phyloP scores from a whole-genome alignment of 768 basidiomycete species.

The Hygrophoropsis aurantiaca region DNA sequence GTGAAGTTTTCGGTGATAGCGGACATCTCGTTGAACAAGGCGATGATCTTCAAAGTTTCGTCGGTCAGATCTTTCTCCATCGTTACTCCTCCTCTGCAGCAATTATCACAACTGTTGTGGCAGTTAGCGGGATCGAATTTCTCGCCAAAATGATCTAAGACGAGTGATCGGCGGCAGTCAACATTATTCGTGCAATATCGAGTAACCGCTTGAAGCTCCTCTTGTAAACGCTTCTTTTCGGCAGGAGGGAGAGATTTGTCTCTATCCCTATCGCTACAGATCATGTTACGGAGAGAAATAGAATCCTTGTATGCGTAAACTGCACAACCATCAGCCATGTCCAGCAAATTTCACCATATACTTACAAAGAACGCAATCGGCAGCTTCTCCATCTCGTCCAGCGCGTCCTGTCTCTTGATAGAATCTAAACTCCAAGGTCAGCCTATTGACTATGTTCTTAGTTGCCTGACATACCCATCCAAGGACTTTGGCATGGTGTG shows the following conservation, averaged over 20 bases:
- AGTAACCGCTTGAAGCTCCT: slow-evolving; percentile 67
- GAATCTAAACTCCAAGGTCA: slow-evolving; percentile 45
- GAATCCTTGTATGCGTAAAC: slow-evolving; percentile 69
- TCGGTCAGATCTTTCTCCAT: slow-evolving; percentile 60
- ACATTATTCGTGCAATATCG: slow-evolving; percentile 77
- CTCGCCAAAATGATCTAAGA: slow-evolving; percentile 91
- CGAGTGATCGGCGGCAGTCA: slow-evolving; percentile 83
- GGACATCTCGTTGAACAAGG: slow-evolving; percentile 51
- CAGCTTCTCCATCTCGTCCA: slow-evolving; percentile 82
- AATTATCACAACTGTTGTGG: slow-evolving; percentile 79
- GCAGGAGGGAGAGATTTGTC: slow-evolving; percentile 38
- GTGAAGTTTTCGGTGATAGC: slow-evolving; percentile 55
- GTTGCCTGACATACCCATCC: slow-evolving; percentile 60
- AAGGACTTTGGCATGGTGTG: slow-evolving; percentile 77
- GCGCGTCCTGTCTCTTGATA: slow-evolving; percentile 98
- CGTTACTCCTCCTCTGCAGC: slow-evolving; percentile 49
- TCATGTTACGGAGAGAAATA: slow-evolving; percentile 54
- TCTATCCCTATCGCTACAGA: slow-evolving; percentile 51
- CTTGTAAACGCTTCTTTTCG: slow-evolving; percentile 66
- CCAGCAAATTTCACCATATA: slow-evolving; percentile 3
- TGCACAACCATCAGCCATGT: slow-evolving; percentile 26
- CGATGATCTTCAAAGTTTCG: slow-evolving; percentile 54
- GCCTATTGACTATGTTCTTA: slow-evolving; percentile 2
- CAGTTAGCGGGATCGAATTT: slow-evolving; percentile 70
- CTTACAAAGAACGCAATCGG: slow-evolving; percentile 88